Base-by-base conservation (phyloP, 1,284 basidiomycete genomes). In the Papiliotrema flavescens region DNA sequence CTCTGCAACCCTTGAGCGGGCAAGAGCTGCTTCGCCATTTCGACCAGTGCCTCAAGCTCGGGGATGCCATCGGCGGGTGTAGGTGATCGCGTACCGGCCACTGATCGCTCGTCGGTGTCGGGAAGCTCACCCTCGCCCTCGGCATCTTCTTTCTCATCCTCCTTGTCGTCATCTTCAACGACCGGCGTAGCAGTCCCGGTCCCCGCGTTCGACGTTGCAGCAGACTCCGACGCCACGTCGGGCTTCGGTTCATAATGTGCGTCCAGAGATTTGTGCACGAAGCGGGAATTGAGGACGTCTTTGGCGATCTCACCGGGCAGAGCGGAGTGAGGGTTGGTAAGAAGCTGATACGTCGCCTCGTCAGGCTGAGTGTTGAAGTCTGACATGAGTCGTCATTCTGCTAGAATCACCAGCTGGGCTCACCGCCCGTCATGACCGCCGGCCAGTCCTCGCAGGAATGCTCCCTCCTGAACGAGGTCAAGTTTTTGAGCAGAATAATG, bases 291-390 rank as follows among this genome's bases (percentile, higher is more conserved):
- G 2, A 77, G 66, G 15, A 97, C 77, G 15, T 76, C 76, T 13
- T 81, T 76, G 60, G 79, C 70, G 54, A 91, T 86, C 7, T 75
- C 73, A 0, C 77, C 63, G 1, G 83, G 77, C 26, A 93, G 71
- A 11, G 79, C 64, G 54, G 84, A 80, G 14, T 84, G 82, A 1
- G 85, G 82, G 11, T 69, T 70, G 1, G 72, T 73, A 35, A 95
- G 74, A n/a, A 98, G 80, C 22, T 87, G 83, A 71, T 98, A 98
- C 0, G 85, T 85, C 2, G 88, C 81, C 69, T 96, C 94, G 60
- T 83, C 82, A 0, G 95, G 95, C 36, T 85, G 79, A 51, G 92
- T 92, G 75, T 98, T 98, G 77, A 98, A 92, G 74, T 98, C 95
- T 93, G 62, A 24, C 28, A 11, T 32, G 5, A 32, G 28, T 14